phyloP scores from a whole-genome alignment of 2,329 filamentous ascomycete genomes.

The Talaromyces rugulosus region DNA sequence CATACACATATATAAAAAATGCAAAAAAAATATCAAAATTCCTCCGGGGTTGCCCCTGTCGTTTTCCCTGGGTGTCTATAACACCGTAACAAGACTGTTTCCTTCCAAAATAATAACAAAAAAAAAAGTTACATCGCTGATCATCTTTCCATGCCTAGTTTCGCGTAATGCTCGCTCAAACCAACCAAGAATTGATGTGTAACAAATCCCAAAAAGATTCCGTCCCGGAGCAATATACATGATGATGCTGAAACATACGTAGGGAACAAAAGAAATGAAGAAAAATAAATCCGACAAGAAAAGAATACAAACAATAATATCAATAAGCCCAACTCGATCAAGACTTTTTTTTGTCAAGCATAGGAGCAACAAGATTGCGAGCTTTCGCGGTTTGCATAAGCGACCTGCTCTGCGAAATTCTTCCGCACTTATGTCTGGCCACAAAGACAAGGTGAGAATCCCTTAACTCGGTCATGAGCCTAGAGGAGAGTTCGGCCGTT shows the following conservation, averaged over 20 bases:
- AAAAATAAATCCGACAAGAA: background rate
- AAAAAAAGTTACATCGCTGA: background rate
- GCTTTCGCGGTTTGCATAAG: background rate
- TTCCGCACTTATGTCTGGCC: background rate
- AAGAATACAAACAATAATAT: background rate
- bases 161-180: background rate
- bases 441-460: background rate
- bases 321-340: background rate
- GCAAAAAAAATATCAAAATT: constrained; percentile 4
- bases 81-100: background rate
- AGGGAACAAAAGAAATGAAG: background rate
- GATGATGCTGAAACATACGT: constrained; percentile 2
- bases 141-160: background rate
- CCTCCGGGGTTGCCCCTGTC: constrained; percentile 12
- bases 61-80: constrained; percentile 1
- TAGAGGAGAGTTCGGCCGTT: background rate
- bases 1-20: background rate
- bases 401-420: background rate
- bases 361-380: constrained; percentile 1
- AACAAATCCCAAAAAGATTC: background rate
- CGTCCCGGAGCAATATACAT: constrained; percentile 4
- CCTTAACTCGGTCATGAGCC: background rate
- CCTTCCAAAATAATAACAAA: background rate
- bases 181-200: background rate
- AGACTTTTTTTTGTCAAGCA: background rate